Evolutionary conservation across 768 basidiomycete genomes (phyloP).

Genomic region (Auricularia auricula-judae): DNA sequence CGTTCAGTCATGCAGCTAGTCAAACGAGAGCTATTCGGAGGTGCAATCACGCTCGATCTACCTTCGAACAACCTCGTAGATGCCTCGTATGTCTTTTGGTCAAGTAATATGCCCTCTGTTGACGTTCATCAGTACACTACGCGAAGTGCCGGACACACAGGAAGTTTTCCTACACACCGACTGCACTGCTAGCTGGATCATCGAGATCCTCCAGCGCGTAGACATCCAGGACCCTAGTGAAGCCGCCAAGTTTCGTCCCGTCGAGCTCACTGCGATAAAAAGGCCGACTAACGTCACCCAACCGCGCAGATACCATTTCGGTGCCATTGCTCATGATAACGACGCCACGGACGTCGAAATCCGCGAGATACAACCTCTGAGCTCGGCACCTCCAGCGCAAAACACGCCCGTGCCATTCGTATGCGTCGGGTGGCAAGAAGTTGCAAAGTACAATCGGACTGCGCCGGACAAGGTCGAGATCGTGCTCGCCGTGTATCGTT

Average conservation of each 20-base stretch:
- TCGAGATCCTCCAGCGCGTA: slow-evolving; percentile 77
- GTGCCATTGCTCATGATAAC: slow-evolving; percentile 87
- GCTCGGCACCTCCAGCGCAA: slow-evolving; percentile 25
- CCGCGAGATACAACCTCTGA: slow-evolving; percentile 23
- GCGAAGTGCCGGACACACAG: slow-evolving; percentile 90
- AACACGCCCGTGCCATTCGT: slow-evolving; percentile 47
- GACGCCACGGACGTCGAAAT: slow-evolving; percentile 45
- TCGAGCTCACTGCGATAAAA: too few species aligned
- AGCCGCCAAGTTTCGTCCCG: slow-evolving; percentile 49
- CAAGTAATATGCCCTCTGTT: neutral
- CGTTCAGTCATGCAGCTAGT: slow-evolving; percentile 2
- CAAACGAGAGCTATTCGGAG: slow-evolving; percentile 64
- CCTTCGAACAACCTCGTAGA: slow-evolving; percentile 51
- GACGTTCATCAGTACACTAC: slow-evolving; percentile 21
- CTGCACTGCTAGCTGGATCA: slow-evolving; percentile 61
- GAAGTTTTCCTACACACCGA: slow-evolving; percentile 77
- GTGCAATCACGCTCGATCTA: slow-evolving; percentile 59
- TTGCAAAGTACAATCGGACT: slow-evolving; percentile 65
- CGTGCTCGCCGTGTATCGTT: slow-evolving; percentile 70
- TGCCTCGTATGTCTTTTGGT: slow-evolving; percentile 57
- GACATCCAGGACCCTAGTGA: slow-evolving; percentile 40
- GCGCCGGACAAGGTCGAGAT: slow-evolving; percentile 61
- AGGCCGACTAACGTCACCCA: slow-evolving; percentile 4
- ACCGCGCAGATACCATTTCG: slow-evolving; percentile 74
- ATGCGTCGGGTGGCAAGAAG: slow-evolving; percentile 57